Evolutionary conservation across 2,329 filamentous ascomycete species (phyloP), one percentile per base, ranked within the genome.

Genomic region (Elsinoe perseae): DNA sequence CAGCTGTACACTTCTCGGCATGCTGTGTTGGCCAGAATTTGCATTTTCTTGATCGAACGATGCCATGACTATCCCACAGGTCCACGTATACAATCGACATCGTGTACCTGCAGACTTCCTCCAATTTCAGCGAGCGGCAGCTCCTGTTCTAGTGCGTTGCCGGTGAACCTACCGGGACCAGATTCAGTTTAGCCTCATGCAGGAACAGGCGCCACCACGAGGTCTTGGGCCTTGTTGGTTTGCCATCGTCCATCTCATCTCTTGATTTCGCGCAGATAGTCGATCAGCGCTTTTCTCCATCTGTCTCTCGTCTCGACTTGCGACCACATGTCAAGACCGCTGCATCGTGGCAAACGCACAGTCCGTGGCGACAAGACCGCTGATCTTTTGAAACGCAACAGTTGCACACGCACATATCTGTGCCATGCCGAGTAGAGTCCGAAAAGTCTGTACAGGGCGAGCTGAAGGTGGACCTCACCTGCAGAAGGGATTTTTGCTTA

Each of bases 121-220:
- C 9, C 7, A 48, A 48, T 48, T 25, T 48, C 25, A 25, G 7
- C 14, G 21, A 23, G 43, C 43, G 43, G 43, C 43, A 27, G 23
- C 4, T 27, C 12, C 43, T 25, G 43, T 48, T 21, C 43, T 48
- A 48, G 21, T 25, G 8, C 43, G 43, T 27, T 27, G 10, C 7
- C 20, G 6, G 28, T 5, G 7, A 48, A 12, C 25, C 7, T 23
- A 25, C 6, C 16, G 20, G 7, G 3, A 4, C 20, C 23, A 20
- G 43, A 48, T 48, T 7, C 9, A 18, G 48, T 52, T 7, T 34
- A 52, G 48, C 18, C 48, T 34, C 27, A 34, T 52, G 48, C 48
- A 52, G 48, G 48, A 52, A 52, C 48, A 48, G 30, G 14, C 16
- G 14, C 27, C 30, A 18, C 48, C 48, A 52, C 48, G 48, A 52